phyloP scores from a whole-genome alignment of 108 stramenopile genomes.

The Nitzschia palea region DNA sequence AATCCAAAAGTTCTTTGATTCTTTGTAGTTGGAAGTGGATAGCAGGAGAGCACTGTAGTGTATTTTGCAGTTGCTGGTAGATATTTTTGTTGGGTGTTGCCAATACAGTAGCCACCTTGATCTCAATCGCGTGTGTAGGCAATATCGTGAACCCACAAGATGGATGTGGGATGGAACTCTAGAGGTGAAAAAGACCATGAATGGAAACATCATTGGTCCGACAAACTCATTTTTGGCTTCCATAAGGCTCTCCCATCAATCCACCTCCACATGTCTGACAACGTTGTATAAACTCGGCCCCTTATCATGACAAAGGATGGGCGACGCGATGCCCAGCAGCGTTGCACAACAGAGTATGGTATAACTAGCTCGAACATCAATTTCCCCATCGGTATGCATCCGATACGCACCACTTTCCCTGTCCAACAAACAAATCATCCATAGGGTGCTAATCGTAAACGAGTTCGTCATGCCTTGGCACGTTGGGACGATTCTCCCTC shows the following conservation, averaged over 20 bases:
- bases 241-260: constrained; percentile 94
- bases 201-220: too few relatives aligned
- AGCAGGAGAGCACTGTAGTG: too few relatives aligned
- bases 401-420: constrained; percentile 58
- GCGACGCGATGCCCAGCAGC: constrained; percentile 66
- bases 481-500: background rate
- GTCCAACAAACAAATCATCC: constrained; percentile 58
- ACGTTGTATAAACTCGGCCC: constrained; percentile 47
- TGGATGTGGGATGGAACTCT: too few relatives aligned
- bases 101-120: too few relatives aligned
- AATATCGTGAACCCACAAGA: too few relatives aligned
- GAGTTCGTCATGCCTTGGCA: constrained; percentile 35
- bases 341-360: constrained; percentile 77
- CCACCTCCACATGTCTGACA: constrained; percentile 99
- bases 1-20: too few relatives aligned
- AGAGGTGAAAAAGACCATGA: too few relatives aligned
- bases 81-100: too few relatives aligned
- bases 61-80: too few relatives aligned
- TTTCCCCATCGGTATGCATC: constrained; percentile 97
- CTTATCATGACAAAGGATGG: constrained; percentile 38
- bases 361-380: constrained; percentile 96
- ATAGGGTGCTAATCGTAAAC: constrained; percentile 46
- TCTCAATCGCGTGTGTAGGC: too few relatives aligned
- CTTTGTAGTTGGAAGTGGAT: too few relatives aligned
- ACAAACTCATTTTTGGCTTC: too few relatives aligned